A percentile compares a stretch with the other conserved stretches of the same genome.
Evolutionary conservation across 163 green algal genomes (phyloP).

Genomic region (Chloromonas sp.): DNA sequence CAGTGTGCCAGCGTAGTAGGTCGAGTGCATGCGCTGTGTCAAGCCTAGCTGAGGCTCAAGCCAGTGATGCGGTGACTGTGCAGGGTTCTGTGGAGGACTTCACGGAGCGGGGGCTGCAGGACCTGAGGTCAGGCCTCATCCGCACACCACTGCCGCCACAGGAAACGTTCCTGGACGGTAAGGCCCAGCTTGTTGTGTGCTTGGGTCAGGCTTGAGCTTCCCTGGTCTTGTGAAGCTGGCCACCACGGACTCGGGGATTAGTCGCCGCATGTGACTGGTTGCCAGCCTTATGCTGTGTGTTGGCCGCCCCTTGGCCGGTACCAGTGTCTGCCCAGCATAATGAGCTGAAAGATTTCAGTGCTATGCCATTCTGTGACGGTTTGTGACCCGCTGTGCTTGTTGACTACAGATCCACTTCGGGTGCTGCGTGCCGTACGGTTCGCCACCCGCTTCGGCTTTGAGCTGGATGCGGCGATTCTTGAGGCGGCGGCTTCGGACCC

Average conservation of each 20-base stretch:
- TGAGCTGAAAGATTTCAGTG: not conserved
- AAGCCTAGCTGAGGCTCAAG: not conserved
- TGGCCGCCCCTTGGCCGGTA: not conserved
- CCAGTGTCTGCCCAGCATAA: not conserved
- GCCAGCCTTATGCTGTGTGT: not conserved
- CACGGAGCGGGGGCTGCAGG: conserved; percentile 53
- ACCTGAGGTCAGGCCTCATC: conserved; percentile 77
- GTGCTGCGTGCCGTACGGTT: conserved; percentile 93
- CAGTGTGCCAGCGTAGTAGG: not conserved
- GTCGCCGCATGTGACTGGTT: not conserved
- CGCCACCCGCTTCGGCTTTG: conserved; percentile 85
- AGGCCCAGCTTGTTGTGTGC: not conserved
- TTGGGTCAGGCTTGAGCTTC: not conserved
- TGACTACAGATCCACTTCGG: conserved; percentile 78
- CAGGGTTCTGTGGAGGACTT: conserved; percentile 4
- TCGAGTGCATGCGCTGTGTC: not conserved
- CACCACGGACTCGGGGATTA: not conserved
- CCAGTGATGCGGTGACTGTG: not conserved
- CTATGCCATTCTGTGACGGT: not conserved
- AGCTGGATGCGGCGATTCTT: conserved; percentile 68
- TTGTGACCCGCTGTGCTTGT: not conserved
- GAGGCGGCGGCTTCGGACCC: conserved; percentile 64
- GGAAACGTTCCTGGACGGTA: conserved; percentile 90
- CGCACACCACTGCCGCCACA: conserved; percentile 81
- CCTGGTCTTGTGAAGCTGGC: not conserved